Evolutionary conservation across 441 rosid species (phyloP).

Genomic region (Erodium trifolium): DNA sequence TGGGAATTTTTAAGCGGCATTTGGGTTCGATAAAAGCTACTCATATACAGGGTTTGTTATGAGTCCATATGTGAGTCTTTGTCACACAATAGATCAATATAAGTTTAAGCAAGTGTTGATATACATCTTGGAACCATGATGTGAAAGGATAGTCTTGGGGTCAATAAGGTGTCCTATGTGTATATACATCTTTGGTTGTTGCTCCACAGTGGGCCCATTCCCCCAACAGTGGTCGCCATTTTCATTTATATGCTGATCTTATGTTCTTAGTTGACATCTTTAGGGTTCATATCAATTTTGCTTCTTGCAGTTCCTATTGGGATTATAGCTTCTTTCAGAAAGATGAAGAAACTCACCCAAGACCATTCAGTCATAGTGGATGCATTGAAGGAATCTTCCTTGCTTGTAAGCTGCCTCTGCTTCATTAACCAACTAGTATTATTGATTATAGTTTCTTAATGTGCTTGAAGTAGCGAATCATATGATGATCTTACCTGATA

Average conservation of each 20-base stretch:
- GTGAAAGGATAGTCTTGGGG: too few relatives aligned
- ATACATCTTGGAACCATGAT: too few relatives aligned
- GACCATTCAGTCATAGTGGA: slow-evolving; percentile 38
- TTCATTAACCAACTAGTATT: neutral
- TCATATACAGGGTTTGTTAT: neutral
- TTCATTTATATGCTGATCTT: too few relatives aligned
- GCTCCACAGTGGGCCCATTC: too few relatives aligned
- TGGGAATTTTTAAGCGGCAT: neutral
- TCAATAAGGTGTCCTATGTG: too few relatives aligned
- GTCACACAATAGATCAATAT: neutral
- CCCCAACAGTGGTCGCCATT: too few relatives aligned
- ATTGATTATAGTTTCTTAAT: slow-evolving; percentile 1
- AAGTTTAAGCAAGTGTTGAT: neutral
- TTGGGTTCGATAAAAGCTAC: neutral
- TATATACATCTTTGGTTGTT: too few relatives aligned
- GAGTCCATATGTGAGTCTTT: neutral
- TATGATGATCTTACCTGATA: neutral
- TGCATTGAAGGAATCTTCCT: slow-evolving; percentile 73
- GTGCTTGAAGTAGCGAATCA: slow-evolving; percentile 2
- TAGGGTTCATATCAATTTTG: neutral
- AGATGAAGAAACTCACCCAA: slow-evolving; percentile 69
- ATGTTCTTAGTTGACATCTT: too few relatives aligned
- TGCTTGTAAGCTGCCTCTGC: slow-evolving; percentile 44
- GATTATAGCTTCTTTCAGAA: slow-evolving; percentile 56
- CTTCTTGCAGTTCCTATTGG: slow-evolving; percentile 59